Evolutionary conservation across 202 grass and related monocot species (phyloP).

Genomic region (Zizania palustris): DNA sequence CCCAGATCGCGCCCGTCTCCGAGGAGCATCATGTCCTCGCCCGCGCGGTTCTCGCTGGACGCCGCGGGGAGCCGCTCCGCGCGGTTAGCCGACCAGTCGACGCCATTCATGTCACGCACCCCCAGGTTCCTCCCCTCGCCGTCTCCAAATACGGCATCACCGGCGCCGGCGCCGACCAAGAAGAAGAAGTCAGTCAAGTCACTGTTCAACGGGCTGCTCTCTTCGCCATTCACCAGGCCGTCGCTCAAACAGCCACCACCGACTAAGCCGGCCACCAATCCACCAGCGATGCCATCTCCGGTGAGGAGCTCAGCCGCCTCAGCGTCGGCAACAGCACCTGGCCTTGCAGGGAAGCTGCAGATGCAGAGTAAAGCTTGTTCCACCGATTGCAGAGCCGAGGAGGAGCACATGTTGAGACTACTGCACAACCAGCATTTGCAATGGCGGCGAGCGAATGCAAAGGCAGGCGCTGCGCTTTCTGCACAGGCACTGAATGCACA

Average conservation of each 20-base stretch:
- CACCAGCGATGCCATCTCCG: conserved; percentile 37
- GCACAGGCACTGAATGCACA: conserved; percentile 51
- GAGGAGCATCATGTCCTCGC: conserved; percentile 38
- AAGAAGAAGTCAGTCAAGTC: conserved; percentile 47
- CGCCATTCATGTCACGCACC: conserved; percentile 25
- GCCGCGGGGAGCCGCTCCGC: conserved; percentile 29
- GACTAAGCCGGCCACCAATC: conserved; percentile 33
- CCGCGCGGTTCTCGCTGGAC: conserved; percentile 45
- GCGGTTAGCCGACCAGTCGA: conserved; percentile 35
- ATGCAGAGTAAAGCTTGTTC: conserved; percentile 35
- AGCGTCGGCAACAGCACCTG: background rate
- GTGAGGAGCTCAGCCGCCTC: conserved; percentile 23
- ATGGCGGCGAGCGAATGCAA: conserved; percentile 57
- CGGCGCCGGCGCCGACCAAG: background rate
- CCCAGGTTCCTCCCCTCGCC: background rate
- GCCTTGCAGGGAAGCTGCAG: conserved; percentile 16
- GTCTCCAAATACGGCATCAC: background rate
- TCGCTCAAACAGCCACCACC: conserved; percentile 27
- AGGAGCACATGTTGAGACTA: conserved; percentile 63
- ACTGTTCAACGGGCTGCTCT: conserved; percentile 35
- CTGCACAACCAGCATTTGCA: conserved; percentile 64
- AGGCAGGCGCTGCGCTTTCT: conserved; percentile 24
- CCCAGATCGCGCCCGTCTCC: conserved; percentile 24
- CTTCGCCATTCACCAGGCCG: conserved; percentile 41
- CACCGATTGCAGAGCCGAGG: conserved; percentile 36